phyloP scores from a whole-genome alignment of 768 basidiomycete species.

The Strobilomyces confusus region DNA sequence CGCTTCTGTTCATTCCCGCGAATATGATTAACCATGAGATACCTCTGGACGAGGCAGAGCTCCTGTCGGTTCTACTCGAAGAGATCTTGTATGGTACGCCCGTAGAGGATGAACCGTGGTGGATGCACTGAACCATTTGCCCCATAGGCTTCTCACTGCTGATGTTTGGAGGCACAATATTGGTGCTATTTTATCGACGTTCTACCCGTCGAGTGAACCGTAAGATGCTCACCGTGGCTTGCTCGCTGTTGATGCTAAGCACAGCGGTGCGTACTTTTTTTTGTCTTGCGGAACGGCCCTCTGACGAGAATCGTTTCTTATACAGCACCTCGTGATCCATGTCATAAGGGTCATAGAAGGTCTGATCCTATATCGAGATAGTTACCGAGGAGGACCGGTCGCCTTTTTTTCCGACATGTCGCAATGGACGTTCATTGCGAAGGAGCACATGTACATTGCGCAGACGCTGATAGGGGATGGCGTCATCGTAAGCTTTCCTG shows the following conservation, averaged over 20 bases:
- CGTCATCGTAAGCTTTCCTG: conserved; percentile 12
- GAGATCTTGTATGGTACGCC: conserved; percentile 11
- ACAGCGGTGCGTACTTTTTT: conserved; percentile 17
- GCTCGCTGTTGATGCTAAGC: conserved; percentile 22
- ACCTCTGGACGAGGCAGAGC: conserved; percentile 1
- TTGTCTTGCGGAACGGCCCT: neutral
- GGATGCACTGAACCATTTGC: neutral
- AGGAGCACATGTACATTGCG: conserved; percentile 4
- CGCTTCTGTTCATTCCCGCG: neutral
- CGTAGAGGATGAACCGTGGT: neutral
- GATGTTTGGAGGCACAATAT: conserved; percentile 32
- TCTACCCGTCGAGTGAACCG: conserved; percentile 7
- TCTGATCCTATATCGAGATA: conserved; percentile 20
- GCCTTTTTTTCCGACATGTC: conserved; percentile 21
- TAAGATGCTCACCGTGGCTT: conserved; percentile 19
- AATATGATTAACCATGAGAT: neutral
- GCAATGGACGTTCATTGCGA: conserved; percentile 1
- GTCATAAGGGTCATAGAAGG: conserved; percentile 22
- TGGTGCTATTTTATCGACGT: conserved; percentile 16
- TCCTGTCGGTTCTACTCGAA: conserved; percentile 9
- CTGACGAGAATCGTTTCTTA: neutral
- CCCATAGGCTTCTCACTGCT: conserved; percentile 29
- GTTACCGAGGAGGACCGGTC: conserved; percentile 20
- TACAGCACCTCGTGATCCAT: conserved; percentile 23
- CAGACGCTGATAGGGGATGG: conserved; percentile 9